Evolutionary conservation across 768 basidiomycete species (phyloP).

Genomic region (Termitomyces sp.): DNA sequence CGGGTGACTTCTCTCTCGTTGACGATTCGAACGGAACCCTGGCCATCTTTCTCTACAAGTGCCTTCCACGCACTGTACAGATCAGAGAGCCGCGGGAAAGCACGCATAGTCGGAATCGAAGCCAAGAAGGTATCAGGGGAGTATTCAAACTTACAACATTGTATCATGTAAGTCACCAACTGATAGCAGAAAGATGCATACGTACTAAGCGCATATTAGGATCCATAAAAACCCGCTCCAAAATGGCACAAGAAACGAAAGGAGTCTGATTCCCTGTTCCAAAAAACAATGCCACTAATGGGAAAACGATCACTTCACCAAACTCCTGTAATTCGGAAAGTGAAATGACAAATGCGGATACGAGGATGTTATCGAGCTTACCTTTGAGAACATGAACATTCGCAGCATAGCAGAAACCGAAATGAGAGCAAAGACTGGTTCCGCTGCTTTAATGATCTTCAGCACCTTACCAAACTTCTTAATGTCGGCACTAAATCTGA

Average conservation of each 20-base stretch:
- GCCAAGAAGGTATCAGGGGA: conserved; percentile 24
- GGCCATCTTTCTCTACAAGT: conserved; percentile 19
- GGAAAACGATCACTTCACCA: conserved; percentile 25
- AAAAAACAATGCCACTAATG: conserved; percentile 26
- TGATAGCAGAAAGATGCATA: background rate
- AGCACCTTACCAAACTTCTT: conserved; percentile 24
- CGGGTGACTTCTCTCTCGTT: conserved; percentile 22
- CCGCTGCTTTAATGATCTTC: conserved; percentile 23
- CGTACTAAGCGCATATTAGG: conserved; percentile 26
- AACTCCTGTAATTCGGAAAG: conserved; percentile 15
- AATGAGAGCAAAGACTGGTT: conserved; percentile 24
- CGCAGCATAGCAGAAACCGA: conserved; percentile 23
- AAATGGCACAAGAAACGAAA: conserved; percentile 26
- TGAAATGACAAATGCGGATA: background rate
- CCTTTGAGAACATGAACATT: conserved; percentile 26
- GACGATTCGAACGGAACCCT: conserved; percentile 19
- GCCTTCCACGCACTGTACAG: conserved; percentile 22
- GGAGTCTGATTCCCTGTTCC: conserved; percentile 29
- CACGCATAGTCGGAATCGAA: conserved; percentile 24
- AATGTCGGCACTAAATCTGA: conserved; percentile 22
- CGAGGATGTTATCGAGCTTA: background rate
- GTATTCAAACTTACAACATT: conserved; percentile 23
- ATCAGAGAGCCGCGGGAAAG: conserved; percentile 22
- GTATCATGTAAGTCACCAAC: background rate
- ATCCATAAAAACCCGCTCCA: conserved; percentile 29